A percentile compares a stretch with the other conserved stretches of the same genome.
phyloP scores from a whole-genome alignment of 208 protist species.

The Acanthamoeba lenticulata region DNA sequence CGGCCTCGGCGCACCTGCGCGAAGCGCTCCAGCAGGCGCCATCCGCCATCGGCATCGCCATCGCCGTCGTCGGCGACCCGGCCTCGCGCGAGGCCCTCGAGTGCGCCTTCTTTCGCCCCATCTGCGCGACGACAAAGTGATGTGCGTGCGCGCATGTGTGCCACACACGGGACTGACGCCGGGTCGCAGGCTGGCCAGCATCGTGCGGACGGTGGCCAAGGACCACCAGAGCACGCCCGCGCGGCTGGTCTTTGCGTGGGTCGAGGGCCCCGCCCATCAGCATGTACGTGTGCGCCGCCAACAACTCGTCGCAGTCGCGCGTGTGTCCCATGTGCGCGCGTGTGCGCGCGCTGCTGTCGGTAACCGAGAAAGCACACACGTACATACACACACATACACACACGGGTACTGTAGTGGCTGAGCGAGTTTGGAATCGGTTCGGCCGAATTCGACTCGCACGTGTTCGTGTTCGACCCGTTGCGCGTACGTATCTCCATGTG shows the following conservation, averaged over 20 bases:
- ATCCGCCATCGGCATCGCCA: neutral
- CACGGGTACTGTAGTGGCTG: neutral
- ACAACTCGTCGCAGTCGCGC: neutral
- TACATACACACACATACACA: no score
- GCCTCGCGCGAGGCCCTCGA: neutral
- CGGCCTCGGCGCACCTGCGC: neutral
- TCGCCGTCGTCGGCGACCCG: neutral
- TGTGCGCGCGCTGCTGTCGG: no score
- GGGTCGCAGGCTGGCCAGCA: neutral
- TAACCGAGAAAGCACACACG: no score
- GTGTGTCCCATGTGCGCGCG: no score
- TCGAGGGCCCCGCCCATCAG: neutral
- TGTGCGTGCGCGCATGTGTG: neutral
- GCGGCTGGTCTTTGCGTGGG: neutral
- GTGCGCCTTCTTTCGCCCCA: neutral
- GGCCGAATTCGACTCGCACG: neutral
- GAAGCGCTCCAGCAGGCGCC: neutral
- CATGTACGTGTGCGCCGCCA: neutral
- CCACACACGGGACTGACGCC: neutral
- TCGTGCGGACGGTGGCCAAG: neutral
- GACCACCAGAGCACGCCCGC: neutral
- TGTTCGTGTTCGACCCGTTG: neutral
- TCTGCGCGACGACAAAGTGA: neutral
- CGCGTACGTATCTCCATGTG: neutral
- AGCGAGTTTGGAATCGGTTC: neutral